These are phyloP conservation scores for Tylopilus orsonianus DNA, from an alignment of 1,284 basidiomycete genomes.

Conservation along the genomic window DNA sequence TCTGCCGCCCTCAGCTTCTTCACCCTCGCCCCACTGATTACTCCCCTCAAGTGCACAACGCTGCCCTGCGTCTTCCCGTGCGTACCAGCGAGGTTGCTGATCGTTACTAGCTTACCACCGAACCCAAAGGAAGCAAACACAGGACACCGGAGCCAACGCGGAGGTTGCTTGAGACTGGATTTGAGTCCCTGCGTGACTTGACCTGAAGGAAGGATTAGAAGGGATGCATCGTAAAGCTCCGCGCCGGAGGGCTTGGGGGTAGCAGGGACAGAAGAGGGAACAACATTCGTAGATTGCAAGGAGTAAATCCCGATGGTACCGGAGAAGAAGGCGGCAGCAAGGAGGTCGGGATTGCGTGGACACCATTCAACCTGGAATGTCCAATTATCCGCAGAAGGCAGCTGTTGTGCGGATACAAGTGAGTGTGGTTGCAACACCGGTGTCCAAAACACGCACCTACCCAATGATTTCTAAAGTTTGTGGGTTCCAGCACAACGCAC, in stretches of 20 bases:
- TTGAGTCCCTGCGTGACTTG: slow-evolving; percentile 22
- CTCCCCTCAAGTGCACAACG: slow-evolving; percentile 72
- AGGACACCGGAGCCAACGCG: slow-evolving; percentile 93
- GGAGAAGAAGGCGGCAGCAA: slow-evolving; percentile 84
- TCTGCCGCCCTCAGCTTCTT: slow-evolving; percentile 69
- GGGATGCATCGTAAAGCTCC: slow-evolving; percentile 75
- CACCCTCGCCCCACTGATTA: slow-evolving; percentile 85
- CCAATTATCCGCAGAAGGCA: slow-evolving; percentile 95
- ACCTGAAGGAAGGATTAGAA: slow-evolving; percentile 45
- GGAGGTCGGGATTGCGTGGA: slow-evolving; percentile 90
- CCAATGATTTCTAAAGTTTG: slow-evolving; percentile 89
- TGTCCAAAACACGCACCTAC: slow-evolving; percentile 53
- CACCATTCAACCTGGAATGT: slow-evolving; percentile 98
- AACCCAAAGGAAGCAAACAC: slow-evolving; percentile 87
- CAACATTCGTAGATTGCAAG: slow-evolving; percentile 83
- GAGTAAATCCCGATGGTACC: slow-evolving; percentile 83
- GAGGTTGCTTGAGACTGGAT: slow-evolving; percentile 85
- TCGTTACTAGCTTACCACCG: slow-evolving; percentile 85
- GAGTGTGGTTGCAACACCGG: neutral
- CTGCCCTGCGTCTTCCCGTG: slow-evolving; percentile 78
- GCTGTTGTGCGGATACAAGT: slow-evolving; percentile 41
- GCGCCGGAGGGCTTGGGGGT: slow-evolving; percentile 63
- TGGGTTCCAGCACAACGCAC: slow-evolving; percentile 95
- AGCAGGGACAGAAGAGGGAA: slow-evolving; percentile 39
- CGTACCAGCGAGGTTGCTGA: slow-evolving; percentile 70